These are phyloP conservation scores for Sclerotinia subarctica DNA, from an alignment of 2,329 filamentous ascomycete species.

Conservation along the genomic window DNA sequence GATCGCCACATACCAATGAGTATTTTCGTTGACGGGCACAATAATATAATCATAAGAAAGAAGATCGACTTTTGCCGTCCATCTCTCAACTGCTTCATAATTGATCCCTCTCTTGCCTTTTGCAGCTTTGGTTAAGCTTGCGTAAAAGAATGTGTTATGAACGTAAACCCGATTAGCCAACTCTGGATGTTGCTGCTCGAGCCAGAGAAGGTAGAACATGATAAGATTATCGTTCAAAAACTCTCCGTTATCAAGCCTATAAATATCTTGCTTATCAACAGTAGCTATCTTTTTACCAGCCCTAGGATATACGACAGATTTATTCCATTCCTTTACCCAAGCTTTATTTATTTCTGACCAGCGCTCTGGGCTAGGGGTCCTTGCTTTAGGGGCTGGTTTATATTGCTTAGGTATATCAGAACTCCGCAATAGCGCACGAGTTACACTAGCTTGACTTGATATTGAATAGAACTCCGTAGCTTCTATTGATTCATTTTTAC, in stretches of 20 bases:
- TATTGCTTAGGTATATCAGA: neutral
- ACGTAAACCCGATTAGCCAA: conserved; percentile 70
- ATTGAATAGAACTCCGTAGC: conserved; percentile 8
- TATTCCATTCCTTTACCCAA: conserved; percentile 53
- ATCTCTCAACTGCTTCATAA: conserved; percentile 79
- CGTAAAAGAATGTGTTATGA: conserved; percentile 91
- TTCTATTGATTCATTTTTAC: neutral
- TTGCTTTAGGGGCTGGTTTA: conserved; percentile 10
- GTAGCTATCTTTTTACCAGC: conserved; percentile 59
- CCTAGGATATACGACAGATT: conserved; percentile 59
- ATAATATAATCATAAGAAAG: conserved; percentile 85
- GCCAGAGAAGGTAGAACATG: conserved; percentile 76
- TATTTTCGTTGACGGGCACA: conserved; percentile 82
- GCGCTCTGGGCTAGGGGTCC: conserved; percentile 32
- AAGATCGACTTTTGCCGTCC: conserved; percentile 83
- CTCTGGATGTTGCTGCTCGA: conserved; percentile 58
- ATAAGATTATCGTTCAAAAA: conserved; percentile 93
- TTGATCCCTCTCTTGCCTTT: conserved; percentile 64
- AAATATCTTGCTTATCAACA: conserved; percentile 70
- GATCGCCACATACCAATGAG: conserved; percentile 93
- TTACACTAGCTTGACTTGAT: neutral
- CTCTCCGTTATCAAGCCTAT: conserved; percentile 75
- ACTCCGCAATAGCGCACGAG: conserved; percentile 25
- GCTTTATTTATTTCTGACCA: conserved; percentile 52
- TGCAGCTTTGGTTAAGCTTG: conserved; percentile 62